Percentiles rank a stretch among this genome's conserved stretches.
Conservation (phyloP, 2,329 filamentous ascomycete genomes). For the Penicillium sp. region DNA sequence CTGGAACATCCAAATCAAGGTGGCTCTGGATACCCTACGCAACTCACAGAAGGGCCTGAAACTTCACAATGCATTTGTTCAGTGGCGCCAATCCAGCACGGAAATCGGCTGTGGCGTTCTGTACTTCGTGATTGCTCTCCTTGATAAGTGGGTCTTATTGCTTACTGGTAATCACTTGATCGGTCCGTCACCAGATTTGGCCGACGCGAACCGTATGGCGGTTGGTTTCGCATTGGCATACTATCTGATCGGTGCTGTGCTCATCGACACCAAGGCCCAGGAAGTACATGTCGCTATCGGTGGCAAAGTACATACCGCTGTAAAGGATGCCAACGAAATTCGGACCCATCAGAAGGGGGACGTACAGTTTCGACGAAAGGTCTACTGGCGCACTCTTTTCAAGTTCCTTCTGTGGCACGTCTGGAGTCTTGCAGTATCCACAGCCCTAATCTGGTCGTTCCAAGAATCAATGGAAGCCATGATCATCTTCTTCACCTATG, state of each 20-base stretch:
- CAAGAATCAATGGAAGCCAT: conserved; percentile 40
- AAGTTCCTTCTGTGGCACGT: conserved; percentile 50
- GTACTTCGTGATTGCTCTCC: conserved; percentile 52
- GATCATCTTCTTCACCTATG: conserved; percentile 49
- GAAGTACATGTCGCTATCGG: conserved; percentile 46
- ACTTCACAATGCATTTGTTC: conserved; percentile 54
- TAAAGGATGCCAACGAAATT: conserved; percentile 42
- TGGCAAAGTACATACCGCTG: conserved; percentile 38
- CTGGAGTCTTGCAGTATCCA: conserved; percentile 49
- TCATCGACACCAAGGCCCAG: conserved; percentile 53
- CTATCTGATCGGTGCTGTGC: conserved; percentile 53
- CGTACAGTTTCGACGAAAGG: conserved; percentile 42
- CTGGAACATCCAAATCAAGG: conserved; percentile 55
- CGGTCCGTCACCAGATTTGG: conserved; percentile 36
- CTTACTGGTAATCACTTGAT: conserved; percentile 43
- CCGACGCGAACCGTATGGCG: conserved; percentile 41
- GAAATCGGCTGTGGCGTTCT: conserved; percentile 52
- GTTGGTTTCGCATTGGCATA: conserved; percentile 55
- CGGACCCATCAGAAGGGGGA: conserved; percentile 44
- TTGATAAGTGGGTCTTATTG: conserved; percentile 53
- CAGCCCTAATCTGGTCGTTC: conserved; percentile 51
- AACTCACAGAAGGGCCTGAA: conserved; percentile 52
- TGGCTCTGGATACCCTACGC: conserved; percentile 50
- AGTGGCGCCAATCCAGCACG: conserved; percentile 54
- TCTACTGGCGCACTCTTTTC: conserved; percentile 50